Evolutionary conservation across 2,329 filamentous ascomycete species (phyloP), one percentile per base, ranked within the genome.

Genomic region (Neonectria neomacrospora): DNA sequence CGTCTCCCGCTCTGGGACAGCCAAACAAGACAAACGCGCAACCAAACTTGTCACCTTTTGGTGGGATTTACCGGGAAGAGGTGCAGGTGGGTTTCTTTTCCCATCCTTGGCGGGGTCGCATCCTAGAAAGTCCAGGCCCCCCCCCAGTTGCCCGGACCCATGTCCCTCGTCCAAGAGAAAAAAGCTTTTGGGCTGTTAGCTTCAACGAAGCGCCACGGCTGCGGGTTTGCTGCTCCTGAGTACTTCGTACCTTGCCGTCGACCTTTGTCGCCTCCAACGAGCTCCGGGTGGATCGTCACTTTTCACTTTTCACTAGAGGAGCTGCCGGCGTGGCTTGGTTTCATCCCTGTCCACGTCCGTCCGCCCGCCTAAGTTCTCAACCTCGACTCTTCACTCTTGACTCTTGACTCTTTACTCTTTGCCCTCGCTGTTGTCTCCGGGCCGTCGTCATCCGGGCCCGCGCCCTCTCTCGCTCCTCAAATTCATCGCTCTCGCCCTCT

Each of bases 221-320:
- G 67, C 50, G 22, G 37, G 30, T 54, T 54, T 30, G 39, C 22
- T 63, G 48, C 22, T 67, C 61, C 62, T 60, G 68, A 50, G 48
- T 57, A 60, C 59, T 68, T 54, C 61, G 65, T 67, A 64, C 63
- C 54, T 64, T 53, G 62, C 48, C 51, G 54, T 61, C 57, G 54
- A 67, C 67, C 42, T 64, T 66, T 61, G 67, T 61, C 60, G 63
- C 70, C 61, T 65, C 53, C 14, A 28, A 50, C 12, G 3, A 47
- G 23, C 63, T 48, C 61, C 57, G 56, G 63, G 71, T 73, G 69
- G 71, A 72, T 71, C 68, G 63, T 73, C 66, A 68, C 71, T 70
- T 72, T 64, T 73, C 69, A 71, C 66, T 71, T 73, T 30, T 23
- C 22, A 34, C 45, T 23, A 54, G 63, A 64, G 57, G 63, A 66